Evolutionary conservation across 1,284 basidiomycete genomes (phyloP).

Genomic region (Moesziomyces antarcticus): DNA sequence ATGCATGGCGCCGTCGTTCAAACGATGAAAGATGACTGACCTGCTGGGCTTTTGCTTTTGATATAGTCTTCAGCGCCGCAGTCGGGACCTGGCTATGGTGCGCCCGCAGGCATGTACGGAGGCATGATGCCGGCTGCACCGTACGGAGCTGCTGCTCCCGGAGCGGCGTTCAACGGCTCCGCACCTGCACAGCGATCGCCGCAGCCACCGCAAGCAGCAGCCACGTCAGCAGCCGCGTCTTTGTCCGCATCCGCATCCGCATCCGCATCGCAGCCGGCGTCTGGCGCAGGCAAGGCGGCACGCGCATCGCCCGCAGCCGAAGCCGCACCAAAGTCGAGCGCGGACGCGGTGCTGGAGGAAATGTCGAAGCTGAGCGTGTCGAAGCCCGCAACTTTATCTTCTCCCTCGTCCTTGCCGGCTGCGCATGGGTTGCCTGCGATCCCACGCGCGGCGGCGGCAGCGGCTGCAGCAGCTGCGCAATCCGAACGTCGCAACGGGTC

Average conservation of each 20-base stretch:
- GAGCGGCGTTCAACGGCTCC: slow-evolving; percentile 39
- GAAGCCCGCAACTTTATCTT: slow-evolving; percentile 20
- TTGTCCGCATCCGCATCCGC: slow-evolving; percentile 14
- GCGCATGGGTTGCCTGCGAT: slow-evolving; percentile 46
- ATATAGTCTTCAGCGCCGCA: slow-evolving; percentile 27
- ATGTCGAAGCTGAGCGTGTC: slow-evolving; percentile 55
- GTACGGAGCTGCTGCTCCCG: slow-evolving; percentile 17
- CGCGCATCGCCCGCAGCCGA: slow-evolving; percentile 20
- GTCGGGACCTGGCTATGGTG: slow-evolving; percentile 17
- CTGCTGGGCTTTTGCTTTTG: not conserved
- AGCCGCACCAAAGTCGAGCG: slow-evolving; percentile 26
- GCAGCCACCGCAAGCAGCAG: slow-evolving; percentile 7
- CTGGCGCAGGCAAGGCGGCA: slow-evolving; percentile 3
- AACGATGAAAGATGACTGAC: not conserved
- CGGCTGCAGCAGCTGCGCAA: slow-evolving; percentile 31
- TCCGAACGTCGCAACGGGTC: slow-evolving; percentile 19
- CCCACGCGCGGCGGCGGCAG: slow-evolving; percentile 52
- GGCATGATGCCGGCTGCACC: slow-evolving; percentile 30
- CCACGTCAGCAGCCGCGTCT: slow-evolving; percentile 22
- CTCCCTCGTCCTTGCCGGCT: slow-evolving; percentile 27
- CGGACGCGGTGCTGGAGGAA: slow-evolving; percentile 54
- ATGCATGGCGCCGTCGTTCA: not conserved
- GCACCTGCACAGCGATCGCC: slow-evolving; percentile 18
- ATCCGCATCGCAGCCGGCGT: not conserved
- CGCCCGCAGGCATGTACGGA: slow-evolving; percentile 32